phyloP scores from a whole-genome alignment of 257 asterid species.

The Lantana camara region DNA sequence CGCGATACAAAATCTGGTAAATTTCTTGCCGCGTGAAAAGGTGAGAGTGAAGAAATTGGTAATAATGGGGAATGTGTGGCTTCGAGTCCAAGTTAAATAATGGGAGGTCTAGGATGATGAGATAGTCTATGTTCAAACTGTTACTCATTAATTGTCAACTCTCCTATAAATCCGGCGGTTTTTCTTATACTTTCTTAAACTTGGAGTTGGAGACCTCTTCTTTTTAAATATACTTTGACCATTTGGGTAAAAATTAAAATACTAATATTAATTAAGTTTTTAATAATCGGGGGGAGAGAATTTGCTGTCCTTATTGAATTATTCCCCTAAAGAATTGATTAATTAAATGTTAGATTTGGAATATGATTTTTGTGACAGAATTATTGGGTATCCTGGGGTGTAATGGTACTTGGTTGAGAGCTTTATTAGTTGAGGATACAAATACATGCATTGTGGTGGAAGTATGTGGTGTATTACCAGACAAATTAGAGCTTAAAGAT shows the following conservation, averaged over 20 bases:
- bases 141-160: slow-evolving; percentile 19
- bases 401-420: slow-evolving; percentile 16
- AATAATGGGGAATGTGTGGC: slow-evolving; percentile 31
- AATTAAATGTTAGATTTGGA: slow-evolving; percentile 22
- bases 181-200: slow-evolving; percentile 13
- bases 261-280: too few relatives aligned
- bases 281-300: too few relatives aligned
- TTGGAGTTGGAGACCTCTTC: neutral
- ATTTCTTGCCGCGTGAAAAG: neutral
- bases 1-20: too few relatives aligned
- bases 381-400: slow-evolving; percentile 31
- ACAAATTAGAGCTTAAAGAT: slow-evolving; percentile 40
- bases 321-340: neutral
- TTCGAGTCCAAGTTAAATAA: slow-evolving; percentile 24
- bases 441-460: slow-evolving; percentile 32
- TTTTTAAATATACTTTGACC: neutral
- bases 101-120: neutral
- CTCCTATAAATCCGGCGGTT: slow-evolving; percentile 36
- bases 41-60: too few relatives aligned
- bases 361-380: slow-evolving; percentile 33
- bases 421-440: neutral
- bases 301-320: slow-evolving; percentile 2
- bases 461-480: slow-evolving; percentile 37
- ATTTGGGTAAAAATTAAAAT: too few relatives aligned
- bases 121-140: slow-evolving; percentile 39